Base-by-base conservation (phyloP, 176 grass and related monocot species). In the Bothriochloa decipiens region DNA sequence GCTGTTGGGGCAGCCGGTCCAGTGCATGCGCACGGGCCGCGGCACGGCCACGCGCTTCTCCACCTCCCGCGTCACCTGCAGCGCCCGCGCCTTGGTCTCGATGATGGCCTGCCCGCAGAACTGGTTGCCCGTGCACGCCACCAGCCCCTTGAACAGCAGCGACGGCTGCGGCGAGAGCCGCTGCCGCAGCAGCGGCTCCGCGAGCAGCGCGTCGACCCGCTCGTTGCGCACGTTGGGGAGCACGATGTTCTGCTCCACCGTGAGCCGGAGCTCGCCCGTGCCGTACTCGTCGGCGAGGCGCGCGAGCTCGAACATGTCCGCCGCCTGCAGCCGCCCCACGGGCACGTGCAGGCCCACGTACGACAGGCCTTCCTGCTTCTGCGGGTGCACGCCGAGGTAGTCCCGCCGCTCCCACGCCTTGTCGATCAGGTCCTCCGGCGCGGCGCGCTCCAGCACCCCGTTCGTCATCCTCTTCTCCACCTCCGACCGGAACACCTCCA, bases 91-190 rank as follows among this genome's bases (percentile, higher is more conserved):
- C 92, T 98, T 98, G 57, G 91, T 95, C 87, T 95, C 93, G 81
- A 98, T 95, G 75, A 98, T 98, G 36, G 91, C 93, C 87, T 95
- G 96, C 17, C 96, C 96, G 67, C 96, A 98, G 85, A 98, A 98
- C 89, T 98, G 93, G 77, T 87, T 95, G 27, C 93, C 96, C 1
- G 91, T 98, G 91, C 96, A 98, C 65, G 91, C 91, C 18, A 98
- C 91, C 16, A 98, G 84, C 6, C 89, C 88, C 81, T 43, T 91
- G 76, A 95, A 82, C 64, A 93, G 87, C 68, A 95, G 85, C 37
- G 91, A 90, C 20, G 96, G 96, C 46, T 79, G 58, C 41, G 89
- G 93, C 37, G 93, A 92, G 74, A 98, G 83, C 70, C 78, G 78
- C 75, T 81, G 69, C 79, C 71, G 72, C 3, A 98, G 85, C 4